phyloP scores from a whole-genome alignment of 768 basidiomycete species.

The Pilatotrama ljubarskyi region DNA sequence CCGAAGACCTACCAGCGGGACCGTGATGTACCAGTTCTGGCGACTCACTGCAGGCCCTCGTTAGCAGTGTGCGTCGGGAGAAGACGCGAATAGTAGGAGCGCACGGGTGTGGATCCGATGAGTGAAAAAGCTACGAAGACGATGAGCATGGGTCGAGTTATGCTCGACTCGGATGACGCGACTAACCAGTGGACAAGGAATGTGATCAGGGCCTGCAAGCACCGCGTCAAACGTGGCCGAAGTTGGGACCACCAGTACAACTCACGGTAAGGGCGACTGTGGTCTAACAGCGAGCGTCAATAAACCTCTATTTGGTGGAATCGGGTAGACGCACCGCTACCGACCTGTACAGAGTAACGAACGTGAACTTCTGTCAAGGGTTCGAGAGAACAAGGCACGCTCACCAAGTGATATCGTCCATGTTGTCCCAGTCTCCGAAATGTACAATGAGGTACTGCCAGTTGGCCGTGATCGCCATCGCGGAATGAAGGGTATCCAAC shows the following conservation, averaged over 20 bases:
- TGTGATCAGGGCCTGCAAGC: conserved; percentile 23
- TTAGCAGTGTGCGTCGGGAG: background rate
- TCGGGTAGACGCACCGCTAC: conserved; percentile 8
- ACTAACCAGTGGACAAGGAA: conserved; percentile 29
- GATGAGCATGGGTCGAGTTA: background rate
- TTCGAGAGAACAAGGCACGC: background rate
- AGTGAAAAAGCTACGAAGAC: conserved; percentile 22
- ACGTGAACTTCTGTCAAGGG: background rate
- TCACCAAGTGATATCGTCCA: conserved; percentile 27
- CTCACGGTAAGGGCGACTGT: conserved; percentile 18
- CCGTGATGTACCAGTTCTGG: conserved; percentile 19
- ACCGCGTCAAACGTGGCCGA: no score
- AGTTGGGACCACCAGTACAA: no score
- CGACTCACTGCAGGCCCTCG: conserved; percentile 18
- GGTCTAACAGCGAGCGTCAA: background rate
- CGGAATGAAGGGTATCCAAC: conserved; percentile 26
- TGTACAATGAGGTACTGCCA: conserved; percentile 28
- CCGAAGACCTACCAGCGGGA: conserved; percentile 13
- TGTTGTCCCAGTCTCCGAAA: conserved; percentile 20
- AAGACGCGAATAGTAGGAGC: background rate
- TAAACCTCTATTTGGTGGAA: background rate
- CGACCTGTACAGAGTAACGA: background rate
- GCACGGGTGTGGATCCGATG: conserved; percentile 21
- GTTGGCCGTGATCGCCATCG: conserved; percentile 21
- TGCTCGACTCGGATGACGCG: no score